phyloP scores from a whole-genome alignment of 2,329 filamentous ascomycete genomes.

The Colletotrichum sp. region DNA sequence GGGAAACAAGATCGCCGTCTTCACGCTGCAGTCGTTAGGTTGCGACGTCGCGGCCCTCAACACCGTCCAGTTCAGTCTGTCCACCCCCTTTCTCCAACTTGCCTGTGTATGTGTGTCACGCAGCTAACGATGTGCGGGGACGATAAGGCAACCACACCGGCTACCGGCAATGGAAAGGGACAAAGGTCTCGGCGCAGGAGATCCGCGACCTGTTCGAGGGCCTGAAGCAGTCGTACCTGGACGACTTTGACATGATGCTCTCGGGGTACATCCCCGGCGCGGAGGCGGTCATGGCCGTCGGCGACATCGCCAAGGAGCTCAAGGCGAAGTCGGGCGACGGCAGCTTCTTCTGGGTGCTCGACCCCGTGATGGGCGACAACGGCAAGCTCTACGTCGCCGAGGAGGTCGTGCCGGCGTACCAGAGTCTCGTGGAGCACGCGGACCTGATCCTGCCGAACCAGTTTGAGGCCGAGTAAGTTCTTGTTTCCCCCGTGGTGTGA shows the following conservation, averaged over 20 bases:
- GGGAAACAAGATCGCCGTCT: conserved; percentile 95
- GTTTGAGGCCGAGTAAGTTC: conserved; percentile 90
- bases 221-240: conserved; percentile 81
- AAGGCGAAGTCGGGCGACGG: conserved; percentile 70
- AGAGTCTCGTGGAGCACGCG: conserved; percentile 76
- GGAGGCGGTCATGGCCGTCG: conserved; percentile 82
- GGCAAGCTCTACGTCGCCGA: conserved; percentile 89
- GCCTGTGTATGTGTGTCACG: not conserved
- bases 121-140: not conserved
- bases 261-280: conserved; percentile 94
- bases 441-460: conserved; percentile 96
- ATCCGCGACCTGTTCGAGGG: conserved; percentile 86
- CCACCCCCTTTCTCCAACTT: not conserved
- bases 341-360: conserved; percentile 94
- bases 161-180: conserved; percentile 88
- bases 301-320: conserved; percentile 81
- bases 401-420: conserved; percentile 91
- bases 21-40: conserved; percentile 90
- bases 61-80: conserved; percentile 94
- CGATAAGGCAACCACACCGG: conserved; percentile 88
- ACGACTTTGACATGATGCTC: conserved; percentile 91
- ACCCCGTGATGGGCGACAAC: conserved; percentile 98
- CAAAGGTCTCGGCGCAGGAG: conserved; percentile 79
- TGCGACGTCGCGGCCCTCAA: conserved; percentile 95
- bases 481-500: not conserved